phyloP scores from a whole-genome alignment of 2,329 filamentous ascomycete species.

The Aspergillus transmontanensis region DNA sequence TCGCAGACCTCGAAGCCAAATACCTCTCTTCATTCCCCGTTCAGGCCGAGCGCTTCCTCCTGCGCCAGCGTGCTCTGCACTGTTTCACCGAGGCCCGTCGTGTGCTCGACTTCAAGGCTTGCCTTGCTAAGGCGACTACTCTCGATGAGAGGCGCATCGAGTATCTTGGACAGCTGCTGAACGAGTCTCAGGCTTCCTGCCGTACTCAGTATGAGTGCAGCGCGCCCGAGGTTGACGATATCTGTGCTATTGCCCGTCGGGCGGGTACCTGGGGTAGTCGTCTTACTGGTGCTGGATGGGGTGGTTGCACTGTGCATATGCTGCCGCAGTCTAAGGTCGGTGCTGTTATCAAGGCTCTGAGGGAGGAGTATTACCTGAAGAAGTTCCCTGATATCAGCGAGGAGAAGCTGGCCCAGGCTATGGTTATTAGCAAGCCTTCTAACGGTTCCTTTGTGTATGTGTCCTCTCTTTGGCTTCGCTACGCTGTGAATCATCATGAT shows the following conservation, averaged over 20 bases:
- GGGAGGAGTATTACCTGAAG: slow-evolving; percentile 79
- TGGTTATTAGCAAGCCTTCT: slow-evolving; percentile 82
- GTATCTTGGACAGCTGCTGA: slow-evolving; percentile 79
- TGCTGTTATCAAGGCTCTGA: slow-evolving; percentile 74
- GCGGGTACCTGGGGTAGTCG: slow-evolving; percentile 84
- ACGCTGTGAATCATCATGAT: not conserved
- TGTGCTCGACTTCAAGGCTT: slow-evolving; percentile 78
- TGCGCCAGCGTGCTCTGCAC: slow-evolving; percentile 84
- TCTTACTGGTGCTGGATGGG: slow-evolving; percentile 93
- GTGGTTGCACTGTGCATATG: slow-evolving; percentile 92
- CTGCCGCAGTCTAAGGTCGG: slow-evolving; percentile 82
- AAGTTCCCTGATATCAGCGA: slow-evolving; percentile 67
- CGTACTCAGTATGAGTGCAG: slow-evolving; percentile 88
- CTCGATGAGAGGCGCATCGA: slow-evolving; percentile 67
- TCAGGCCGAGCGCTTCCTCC: slow-evolving; percentile 81
- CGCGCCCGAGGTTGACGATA: slow-evolving; percentile 85
- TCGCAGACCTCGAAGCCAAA: slow-evolving; percentile 70
- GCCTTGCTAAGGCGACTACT: slow-evolving; percentile 63
- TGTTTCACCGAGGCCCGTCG: slow-evolving; percentile 88
- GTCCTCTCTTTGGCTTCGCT: slow-evolving; percentile 8
- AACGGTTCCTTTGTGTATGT: slow-evolving; percentile 48
- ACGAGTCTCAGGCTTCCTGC: slow-evolving; percentile 86
- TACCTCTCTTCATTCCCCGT: slow-evolving; percentile 91
- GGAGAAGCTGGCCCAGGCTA: slow-evolving; percentile 75
- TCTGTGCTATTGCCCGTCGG: slow-evolving; percentile 76